Evolutionary conservation across 2,329 filamentous ascomycete species (phyloP).

Genomic region (Aureobasidium sp.): DNA sequence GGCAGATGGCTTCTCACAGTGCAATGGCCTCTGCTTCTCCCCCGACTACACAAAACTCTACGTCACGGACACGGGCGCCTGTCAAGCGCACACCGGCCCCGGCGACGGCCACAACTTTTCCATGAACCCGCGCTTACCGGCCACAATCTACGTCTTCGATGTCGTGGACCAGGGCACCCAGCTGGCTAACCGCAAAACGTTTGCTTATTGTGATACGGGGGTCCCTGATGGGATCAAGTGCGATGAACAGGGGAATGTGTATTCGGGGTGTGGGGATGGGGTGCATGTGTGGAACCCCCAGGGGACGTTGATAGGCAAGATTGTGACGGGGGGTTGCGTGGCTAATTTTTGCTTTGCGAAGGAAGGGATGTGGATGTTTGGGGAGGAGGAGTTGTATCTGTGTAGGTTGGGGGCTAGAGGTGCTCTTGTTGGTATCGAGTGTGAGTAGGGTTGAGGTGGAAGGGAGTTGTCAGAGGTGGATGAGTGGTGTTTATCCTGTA

Average conservation of each 20-base stretch:
- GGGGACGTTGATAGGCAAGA: constrained; percentile 47
- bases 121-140: constrained; percentile 27
- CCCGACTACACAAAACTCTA: constrained; percentile 46
- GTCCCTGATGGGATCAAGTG: constrained; percentile 52
- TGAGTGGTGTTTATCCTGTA: neutral
- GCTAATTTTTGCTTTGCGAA: constrained; percentile 27
- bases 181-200: constrained; percentile 30
- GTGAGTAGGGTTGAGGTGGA: constrained; percentile 2
- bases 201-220: constrained; percentile 45
- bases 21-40: constrained; percentile 51
- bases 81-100: constrained; percentile 23
- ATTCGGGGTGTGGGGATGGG: constrained; percentile 46
- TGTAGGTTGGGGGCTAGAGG: constrained; percentile 15
- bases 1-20: constrained; percentile 48
- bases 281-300: constrained; percentile 45
- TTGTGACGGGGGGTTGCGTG: constrained; percentile 38
- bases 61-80: constrained; percentile 49
- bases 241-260: constrained; percentile 47
- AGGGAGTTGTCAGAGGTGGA: neutral
- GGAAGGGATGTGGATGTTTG: constrained; percentile 20
- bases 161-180: constrained; percentile 23
- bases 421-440: constrained; percentile 15
- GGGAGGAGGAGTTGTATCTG: constrained; percentile 17
- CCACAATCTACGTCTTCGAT: constrained; percentile 31
- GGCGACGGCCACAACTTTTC: constrained; percentile 17